Base-by-base conservation (phyloP, 1,284 basidiomycete genomes). In the Tremellales sp. region DNA sequence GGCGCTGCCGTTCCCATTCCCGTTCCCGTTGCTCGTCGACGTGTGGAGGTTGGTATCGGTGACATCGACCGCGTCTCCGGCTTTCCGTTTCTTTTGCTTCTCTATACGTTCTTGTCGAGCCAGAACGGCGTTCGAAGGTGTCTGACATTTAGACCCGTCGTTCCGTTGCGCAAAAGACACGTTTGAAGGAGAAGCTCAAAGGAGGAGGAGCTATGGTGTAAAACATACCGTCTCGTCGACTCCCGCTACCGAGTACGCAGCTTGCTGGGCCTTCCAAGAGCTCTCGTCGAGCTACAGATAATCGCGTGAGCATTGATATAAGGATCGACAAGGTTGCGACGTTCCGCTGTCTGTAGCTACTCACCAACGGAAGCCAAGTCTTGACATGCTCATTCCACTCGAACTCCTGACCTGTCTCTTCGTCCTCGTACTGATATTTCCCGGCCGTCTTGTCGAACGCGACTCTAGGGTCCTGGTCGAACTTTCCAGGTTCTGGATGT, bases 361-460 rank as follows among this genome's bases (percentile, higher is more conserved):
- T 68, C 64, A 96, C 91, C 65, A 92, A 70, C 35, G 87, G 84
- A 22, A 89, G 72, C 92, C 92, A 96, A 33, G 77, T 76, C 17
- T 81, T 82, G 62, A 86, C 88, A 5, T 71, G 69, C 35, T 79
- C 72, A 64, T 90, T 87, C 78, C 88, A 98, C 74, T 98, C 93
- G 67, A 88, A 82, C 71, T 96, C 92, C 24, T 80, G 77, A 12
- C 87, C 91, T 55, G 71, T 58, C 2, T 91, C 85, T 49, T 89
- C 87, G 64, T 88, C 84, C 70, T 98, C 94, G 65, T 86, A 85
- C 46, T 85, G 81, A 88, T 89, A 98, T 58, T 87, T 86, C 36
- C 81, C 80, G 3, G 83, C 79, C 39, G 81, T 78, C 60, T 82
- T 86, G 55, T 88, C 86, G 64, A 87, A 53, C 78, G 79, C 49